Evolutionary conservation across 345 rosid species (phyloP).

Genomic region (Pugionium dolabratum): DNA sequence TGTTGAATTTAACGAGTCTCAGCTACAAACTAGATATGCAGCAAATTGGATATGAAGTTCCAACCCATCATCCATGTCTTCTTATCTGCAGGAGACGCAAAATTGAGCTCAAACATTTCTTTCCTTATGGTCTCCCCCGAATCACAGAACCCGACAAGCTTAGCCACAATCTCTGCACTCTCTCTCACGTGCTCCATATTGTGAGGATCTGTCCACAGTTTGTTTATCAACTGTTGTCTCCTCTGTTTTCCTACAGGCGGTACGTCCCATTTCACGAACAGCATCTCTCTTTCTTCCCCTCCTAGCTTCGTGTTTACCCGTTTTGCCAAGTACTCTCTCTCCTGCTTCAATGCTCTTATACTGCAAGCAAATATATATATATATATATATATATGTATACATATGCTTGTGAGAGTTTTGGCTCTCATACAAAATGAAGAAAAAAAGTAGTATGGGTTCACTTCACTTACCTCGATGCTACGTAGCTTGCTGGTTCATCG

Average conservation of each 20-base stretch:
- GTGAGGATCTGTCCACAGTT: constrained; percentile 83
- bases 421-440: not conserved
- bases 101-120: constrained; percentile 91
- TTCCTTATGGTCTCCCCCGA: constrained; percentile 68
- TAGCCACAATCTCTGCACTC: constrained; percentile 79
- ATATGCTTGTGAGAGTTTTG: constrained; percentile 7
- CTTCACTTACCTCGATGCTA: constrained; percentile 66
- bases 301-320: constrained; percentile 73
- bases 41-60: constrained; percentile 79
- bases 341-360: constrained; percentile 78
- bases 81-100: constrained; percentile 72
- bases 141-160: constrained; percentile 89
- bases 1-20: not conserved
- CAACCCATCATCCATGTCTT: constrained; percentile 92
- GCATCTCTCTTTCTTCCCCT: constrained; percentile 74
- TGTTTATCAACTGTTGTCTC: constrained; percentile 79
- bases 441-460: not conserved
- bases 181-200: constrained; percentile 68
- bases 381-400: no score
- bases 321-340: constrained; percentile 84
- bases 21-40: constrained; percentile 49
- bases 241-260: constrained; percentile 83
- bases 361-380: constrained; percentile 39
- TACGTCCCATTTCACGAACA: constrained; percentile 81
- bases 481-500: constrained; percentile 87